Percentiles rank a stretch among this genome's conserved stretches.
Evolutionary conservation across 345 rosid genomes (phyloP).

Genomic region (Arabidopsis thaliana): TAIR10.1 NC_003076.8:25133001-25133500

Average conservation of each 20-base stretch:
- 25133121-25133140: constrained; percentile 62
- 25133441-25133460: background rate
- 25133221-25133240: constrained; percentile 59
- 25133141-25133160: constrained; percentile 89
- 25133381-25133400: constrained; percentile 95
- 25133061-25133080: constrained; percentile 44
- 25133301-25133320: background rate
- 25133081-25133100: constrained; percentile 30
- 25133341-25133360: constrained; percentile 65
- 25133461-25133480: constrained; percentile 45
- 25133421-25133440: constrained; percentile 3
- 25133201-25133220: constrained; percentile 62
- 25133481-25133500: constrained; percentile 95
- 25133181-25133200: constrained; percentile 63
- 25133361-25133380: constrained; percentile 59
- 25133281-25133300: background rate
- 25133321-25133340: constrained; percentile 71
- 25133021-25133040: constrained; percentile 24
- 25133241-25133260: constrained; percentile 46
- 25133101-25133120: constrained; percentile 33
- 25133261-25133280: background rate
- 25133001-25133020: constrained; percentile 27
- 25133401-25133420: constrained; percentile 74
- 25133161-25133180: constrained; percentile 64
- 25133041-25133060: background rate